phyloP scores from a whole-genome alignment of 2,329 filamentous ascomycete species.

The Talaromyces sp. region DNA sequence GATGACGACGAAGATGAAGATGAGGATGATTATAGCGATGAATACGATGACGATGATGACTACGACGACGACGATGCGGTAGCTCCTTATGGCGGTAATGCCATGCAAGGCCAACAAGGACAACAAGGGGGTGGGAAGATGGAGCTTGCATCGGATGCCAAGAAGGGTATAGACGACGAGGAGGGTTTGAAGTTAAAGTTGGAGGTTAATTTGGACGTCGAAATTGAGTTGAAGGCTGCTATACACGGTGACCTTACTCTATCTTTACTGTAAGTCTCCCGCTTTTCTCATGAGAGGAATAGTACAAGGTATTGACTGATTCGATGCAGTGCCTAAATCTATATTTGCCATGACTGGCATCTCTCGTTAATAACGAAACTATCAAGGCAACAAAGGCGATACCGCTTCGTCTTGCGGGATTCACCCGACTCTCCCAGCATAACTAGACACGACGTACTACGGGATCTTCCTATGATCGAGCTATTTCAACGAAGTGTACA shows the following conservation, averaged over 20 bases:
- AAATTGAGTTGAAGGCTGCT: conserved; percentile 56
- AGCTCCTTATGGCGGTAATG: not conserved
- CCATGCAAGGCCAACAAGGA: not conserved
- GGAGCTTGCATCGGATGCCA: conserved; percentile 3
- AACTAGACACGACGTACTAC: not conserved
- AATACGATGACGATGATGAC: conserved; percentile 8
- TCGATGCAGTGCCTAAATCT: conserved; percentile 4
- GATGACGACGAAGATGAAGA: conserved; percentile 9
- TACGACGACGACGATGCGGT: not conserved
- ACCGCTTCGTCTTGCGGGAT: not conserved
- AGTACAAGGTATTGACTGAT: not conserved
- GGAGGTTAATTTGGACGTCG: conserved; percentile 55
- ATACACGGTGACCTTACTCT: conserved; percentile 58
- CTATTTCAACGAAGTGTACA: not conserved
- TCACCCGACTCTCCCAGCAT: not conserved
- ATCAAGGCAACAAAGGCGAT: too few relatives aligned
- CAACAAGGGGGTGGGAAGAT: conserved; percentile 8
- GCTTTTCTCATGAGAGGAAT: not conserved
- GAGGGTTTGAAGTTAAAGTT: conserved; percentile 45
- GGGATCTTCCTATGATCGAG: not conserved
- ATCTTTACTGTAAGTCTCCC: conserved; percentile 40
- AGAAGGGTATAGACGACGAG: conserved; percentile 13
- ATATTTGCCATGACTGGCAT: not conserved
- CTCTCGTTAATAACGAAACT: not conserved
- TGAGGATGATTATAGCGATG: conserved; percentile 8